These are phyloP conservation scores for Scolecobasidium constrictum DNA, from an alignment of 2,329 filamentous ascomycete genomes.

Conservation along the genomic window DNA sequence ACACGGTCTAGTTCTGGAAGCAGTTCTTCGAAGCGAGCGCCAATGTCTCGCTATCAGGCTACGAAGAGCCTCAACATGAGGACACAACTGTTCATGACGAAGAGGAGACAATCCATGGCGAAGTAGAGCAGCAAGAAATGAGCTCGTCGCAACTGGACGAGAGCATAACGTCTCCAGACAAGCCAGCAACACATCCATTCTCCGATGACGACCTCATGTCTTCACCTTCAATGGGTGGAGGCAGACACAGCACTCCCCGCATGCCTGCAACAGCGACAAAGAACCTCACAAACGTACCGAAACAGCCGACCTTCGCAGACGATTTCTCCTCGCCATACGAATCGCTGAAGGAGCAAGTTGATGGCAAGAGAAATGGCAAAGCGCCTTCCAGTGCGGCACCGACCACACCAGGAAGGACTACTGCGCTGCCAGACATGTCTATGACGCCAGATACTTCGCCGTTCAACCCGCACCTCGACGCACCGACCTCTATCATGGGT, in stretches of 20 bases:
- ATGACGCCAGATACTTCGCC: conserved; percentile 37
- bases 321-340: conserved; percentile 70
- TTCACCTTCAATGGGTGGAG: conserved; percentile 38
- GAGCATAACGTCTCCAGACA: conserved; percentile 21
- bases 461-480: conserved; percentile 30
- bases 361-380: conserved; percentile 29
- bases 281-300: background rate
- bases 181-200: conserved; percentile 15
- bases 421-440: conserved; percentile 29
- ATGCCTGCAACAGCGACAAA: conserved; percentile 20
- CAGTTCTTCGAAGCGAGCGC: conserved; percentile 98
- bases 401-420: conserved; percentile 25
- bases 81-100: conserved; percentile 41
- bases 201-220: conserved; percentile 51
- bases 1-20: conserved; percentile 75
- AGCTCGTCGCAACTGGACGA: conserved; percentile 18
- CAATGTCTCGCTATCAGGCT: conserved; percentile 90
- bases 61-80: conserved; percentile 62
- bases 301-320: conserved; percentile 30
- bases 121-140: conserved; percentile 12
- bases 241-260: conserved; percentile 49
- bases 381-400: conserved; percentile 18
- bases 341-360: conserved; percentile 55
- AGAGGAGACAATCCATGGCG: conserved; percentile 16
- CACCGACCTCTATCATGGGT: conserved; percentile 26